Evolutionary conservation across 192 early-diverging fungal genomes (phyloP).

Genomic region (Phycomyces nitens): DNA sequence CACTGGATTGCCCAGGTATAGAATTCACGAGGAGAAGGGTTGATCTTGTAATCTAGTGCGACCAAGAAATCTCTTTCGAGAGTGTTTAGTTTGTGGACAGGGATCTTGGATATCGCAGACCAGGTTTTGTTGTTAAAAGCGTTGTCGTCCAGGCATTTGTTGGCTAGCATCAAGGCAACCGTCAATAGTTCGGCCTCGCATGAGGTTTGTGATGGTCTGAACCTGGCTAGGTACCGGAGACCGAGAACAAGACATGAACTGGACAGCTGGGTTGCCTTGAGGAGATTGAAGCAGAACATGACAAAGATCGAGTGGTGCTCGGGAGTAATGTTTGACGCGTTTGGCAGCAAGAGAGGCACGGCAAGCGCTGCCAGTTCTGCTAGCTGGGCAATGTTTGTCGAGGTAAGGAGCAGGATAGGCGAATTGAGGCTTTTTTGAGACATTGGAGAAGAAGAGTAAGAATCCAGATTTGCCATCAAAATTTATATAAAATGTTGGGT

Average conservation of each 20-base stretch:
- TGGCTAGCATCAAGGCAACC: slow-evolving; percentile 73
- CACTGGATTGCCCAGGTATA: background rate
- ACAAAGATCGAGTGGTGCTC: background rate
- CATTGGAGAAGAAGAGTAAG: background rate
- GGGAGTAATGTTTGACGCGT: background rate
- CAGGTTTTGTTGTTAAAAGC: slow-evolving; percentile 67
- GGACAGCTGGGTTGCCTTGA: background rate
- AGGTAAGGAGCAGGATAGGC: background rate
- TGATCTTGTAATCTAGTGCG: background rate
- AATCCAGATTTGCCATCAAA: background rate
- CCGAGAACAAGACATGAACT: background rate
- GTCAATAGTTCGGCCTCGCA: slow-evolving; percentile 72
- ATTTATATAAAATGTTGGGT: too few species aligned
- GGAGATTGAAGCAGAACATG: background rate
- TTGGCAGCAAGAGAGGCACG: background rate
- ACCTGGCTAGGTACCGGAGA: background rate
- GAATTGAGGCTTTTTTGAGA: too few species aligned
- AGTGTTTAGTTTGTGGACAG: background rate
- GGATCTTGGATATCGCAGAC: background rate
- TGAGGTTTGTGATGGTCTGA: background rate
- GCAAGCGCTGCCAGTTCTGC: background rate
- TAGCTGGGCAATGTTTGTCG: background rate
- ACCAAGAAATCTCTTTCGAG: background rate
- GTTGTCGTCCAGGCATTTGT: slow-evolving; percentile 80
- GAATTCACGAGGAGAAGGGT: background rate